Percentiles rank a stretch among this genome's conserved stretches.
These are phyloP conservation scores for Fusarium mundagurra DNA, from an alignment of 2,329 filamentous ascomycete genomes.

Conservation along the genomic window DNA sequence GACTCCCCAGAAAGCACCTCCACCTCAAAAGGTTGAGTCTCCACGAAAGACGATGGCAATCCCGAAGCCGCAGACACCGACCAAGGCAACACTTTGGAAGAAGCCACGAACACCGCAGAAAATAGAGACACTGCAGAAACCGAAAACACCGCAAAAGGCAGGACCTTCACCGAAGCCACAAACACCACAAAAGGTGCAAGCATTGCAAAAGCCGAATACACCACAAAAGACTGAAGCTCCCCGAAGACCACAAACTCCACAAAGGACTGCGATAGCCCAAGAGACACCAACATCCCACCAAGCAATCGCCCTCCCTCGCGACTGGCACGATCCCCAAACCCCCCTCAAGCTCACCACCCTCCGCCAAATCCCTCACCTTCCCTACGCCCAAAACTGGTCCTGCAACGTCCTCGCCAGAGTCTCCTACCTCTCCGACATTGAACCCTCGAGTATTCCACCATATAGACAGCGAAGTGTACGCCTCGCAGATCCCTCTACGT, in stretches of 20 bases:
- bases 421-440: slow-evolving; percentile 56
- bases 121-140: background rate
- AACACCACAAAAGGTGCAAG: background rate
- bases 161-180: background rate
- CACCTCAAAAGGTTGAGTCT: background rate
- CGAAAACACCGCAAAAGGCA: background rate
- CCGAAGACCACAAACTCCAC: background rate
- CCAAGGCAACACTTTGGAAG: background rate
- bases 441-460: slow-evolving; percentile 60
- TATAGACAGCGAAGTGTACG: slow-evolving; percentile 63
- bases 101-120: background rate
- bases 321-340: slow-evolving; percentile 53
- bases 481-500: slow-evolving; percentile 61
- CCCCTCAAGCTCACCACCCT: slow-evolving; percentile 64
- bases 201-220: background rate
- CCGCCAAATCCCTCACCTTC: slow-evolving; percentile 60
- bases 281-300: slow-evolving; percentile 15
- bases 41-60: background rate
- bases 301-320: slow-evolving; percentile 52
- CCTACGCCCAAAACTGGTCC: slow-evolving; percentile 68
- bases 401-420: slow-evolving; percentile 65
- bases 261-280: slow-evolving; percentile 4
- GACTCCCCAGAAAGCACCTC: background rate
- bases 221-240: background rate
- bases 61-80: background rate